These are phyloP conservation scores for Hypericum perforatum DNA, from an alignment of 345 rosid species.

Conservation along the genomic window DNA sequence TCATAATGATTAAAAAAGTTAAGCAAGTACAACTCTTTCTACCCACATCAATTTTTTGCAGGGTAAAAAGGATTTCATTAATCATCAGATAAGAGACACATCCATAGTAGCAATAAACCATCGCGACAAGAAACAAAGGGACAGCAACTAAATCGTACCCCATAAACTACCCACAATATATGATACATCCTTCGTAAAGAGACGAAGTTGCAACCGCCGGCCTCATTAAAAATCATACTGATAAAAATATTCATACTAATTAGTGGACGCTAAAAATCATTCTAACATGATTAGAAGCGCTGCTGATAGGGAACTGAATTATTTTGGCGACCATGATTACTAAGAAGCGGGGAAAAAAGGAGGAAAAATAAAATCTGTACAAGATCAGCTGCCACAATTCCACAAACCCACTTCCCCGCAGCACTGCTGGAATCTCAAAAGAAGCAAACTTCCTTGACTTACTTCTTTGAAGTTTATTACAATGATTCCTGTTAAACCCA, in stretches of 20 bases:
- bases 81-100: too few species aligned
- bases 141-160: too few species aligned
- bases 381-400: conserved; percentile 35
- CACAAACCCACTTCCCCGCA: conserved; percentile 27
- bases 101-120: too few species aligned
- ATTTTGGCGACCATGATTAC: conserved; percentile 26
- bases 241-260: conserved; percentile 41
- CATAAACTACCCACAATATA: too few species aligned
- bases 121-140: too few species aligned
- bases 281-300: conserved; percentile 13
- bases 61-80: too few species aligned
- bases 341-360: background rate
- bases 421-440: conserved; percentile 20
- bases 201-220: conserved; percentile 29
- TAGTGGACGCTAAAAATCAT: conserved; percentile 22
- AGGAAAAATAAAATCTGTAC: conserved; percentile 34
- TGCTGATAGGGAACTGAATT: conserved; percentile 23
- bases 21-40: too few species aligned
- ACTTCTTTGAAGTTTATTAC: conserved; percentile 39
- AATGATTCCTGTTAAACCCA: conserved; percentile 37
- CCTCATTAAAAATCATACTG: conserved; percentile 24
- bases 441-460: conserved; percentile 32
- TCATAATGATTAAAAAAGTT: too few species aligned
- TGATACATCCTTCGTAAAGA: conserved; percentile 34
- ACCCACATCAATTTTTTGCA: too few species aligned